Conservation (phyloP, 164 flowering plant species). For the Magnolia sinica region DNA sequence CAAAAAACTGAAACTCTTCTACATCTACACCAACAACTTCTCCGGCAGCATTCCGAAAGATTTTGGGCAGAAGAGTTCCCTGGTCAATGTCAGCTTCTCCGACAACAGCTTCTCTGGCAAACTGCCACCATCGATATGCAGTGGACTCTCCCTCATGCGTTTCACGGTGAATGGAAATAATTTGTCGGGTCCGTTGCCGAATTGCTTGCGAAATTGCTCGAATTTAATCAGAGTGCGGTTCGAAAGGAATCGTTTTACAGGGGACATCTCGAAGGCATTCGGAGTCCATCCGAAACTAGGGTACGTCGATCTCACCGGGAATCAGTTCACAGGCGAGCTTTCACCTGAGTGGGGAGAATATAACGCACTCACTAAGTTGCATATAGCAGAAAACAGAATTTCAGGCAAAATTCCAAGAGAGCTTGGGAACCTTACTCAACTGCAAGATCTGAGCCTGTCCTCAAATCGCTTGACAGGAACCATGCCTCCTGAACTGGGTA, state of each 20-base stretch:
- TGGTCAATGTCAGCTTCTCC: conserved; percentile 42
- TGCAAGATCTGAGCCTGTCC: conserved; percentile 19
- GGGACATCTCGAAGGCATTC: conserved; percentile 35
- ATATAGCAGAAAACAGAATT: conserved; percentile 19
- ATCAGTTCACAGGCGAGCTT: conserved; percentile 17
- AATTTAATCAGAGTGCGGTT: conserved; percentile 44
- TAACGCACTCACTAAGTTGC: conserved; percentile 13
- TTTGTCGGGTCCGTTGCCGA: conserved; percentile 54
- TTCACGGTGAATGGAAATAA: conserved; percentile 44
- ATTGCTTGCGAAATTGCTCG: conserved; percentile 33
- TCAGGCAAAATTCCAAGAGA: conserved; percentile 24
- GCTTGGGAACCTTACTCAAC: conserved; percentile 11
- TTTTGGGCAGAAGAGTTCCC: conserved; percentile 26
- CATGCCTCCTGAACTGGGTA: conserved; percentile 20
- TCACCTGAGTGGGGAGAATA: conserved; percentile 23
- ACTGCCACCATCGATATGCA: conserved; percentile 56
- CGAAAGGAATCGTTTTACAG: conserved; percentile 47
- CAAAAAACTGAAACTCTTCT: conserved; percentile 22
- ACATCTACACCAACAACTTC: conserved; percentile 30
- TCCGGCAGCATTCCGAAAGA: conserved; percentile 43
- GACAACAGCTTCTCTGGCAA: conserved; percentile 61
- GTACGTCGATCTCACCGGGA: conserved; percentile 21
- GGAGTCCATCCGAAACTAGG: conserved; percentile 28
- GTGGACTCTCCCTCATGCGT: conserved; percentile 27
- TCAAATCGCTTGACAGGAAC: conserved; percentile 18